Percentiles rank a stretch among this genome's conserved stretches.
Evolutionary conservation across 139 green algal genomes (phyloP).

Genomic region (Tetraselmis chui): DNA sequence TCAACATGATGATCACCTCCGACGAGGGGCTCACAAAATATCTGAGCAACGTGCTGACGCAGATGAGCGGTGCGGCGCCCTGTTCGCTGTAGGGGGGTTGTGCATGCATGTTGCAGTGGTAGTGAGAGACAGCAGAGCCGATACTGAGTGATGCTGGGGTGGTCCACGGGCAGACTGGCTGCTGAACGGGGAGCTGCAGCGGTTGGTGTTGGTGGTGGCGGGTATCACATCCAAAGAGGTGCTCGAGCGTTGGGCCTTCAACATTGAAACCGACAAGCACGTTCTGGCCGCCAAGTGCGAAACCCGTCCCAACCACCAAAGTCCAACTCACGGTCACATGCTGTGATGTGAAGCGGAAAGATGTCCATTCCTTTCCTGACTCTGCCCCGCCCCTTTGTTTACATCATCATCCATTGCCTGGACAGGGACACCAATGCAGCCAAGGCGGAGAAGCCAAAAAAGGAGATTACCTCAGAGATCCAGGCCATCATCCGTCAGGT

Average conservation of each 20-base stretch:
- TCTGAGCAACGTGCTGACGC: constrained; percentile 64
- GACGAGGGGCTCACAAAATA: constrained; percentile 75
- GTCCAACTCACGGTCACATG: not conserved
- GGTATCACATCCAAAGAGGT: constrained; percentile 50
- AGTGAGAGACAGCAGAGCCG: no score
- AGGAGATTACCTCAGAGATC: constrained; percentile 83
- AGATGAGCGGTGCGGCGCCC: constrained; percentile 56
- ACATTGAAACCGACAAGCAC: constrained; percentile 80
- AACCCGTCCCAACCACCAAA: no score
- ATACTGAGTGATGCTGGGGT: no score
- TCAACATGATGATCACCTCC: constrained; percentile 77
- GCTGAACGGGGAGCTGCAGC: constrained; percentile 67
- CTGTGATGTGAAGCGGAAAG: no score
- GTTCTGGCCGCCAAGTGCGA: constrained; percentile 40
- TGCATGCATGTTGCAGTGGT: no score
- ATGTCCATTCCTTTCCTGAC: no score
- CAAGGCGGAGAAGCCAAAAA: constrained; percentile 63
- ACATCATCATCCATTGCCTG: not conserved
- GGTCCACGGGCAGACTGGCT: constrained; percentile 71
- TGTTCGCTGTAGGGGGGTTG: not conserved
- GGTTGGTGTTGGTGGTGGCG: constrained; percentile 87
- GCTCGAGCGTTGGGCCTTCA: constrained; percentile 94
- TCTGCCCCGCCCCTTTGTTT: not conserved
- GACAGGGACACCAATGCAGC: not conserved
- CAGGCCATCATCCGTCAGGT: constrained; percentile 84